A percentile compares a stretch with the other conserved stretches of the same genome.
phyloP scores from a whole-genome alignment of 2,329 filamentous ascomycete species.

The Fusarium solani-melongenae region DNA sequence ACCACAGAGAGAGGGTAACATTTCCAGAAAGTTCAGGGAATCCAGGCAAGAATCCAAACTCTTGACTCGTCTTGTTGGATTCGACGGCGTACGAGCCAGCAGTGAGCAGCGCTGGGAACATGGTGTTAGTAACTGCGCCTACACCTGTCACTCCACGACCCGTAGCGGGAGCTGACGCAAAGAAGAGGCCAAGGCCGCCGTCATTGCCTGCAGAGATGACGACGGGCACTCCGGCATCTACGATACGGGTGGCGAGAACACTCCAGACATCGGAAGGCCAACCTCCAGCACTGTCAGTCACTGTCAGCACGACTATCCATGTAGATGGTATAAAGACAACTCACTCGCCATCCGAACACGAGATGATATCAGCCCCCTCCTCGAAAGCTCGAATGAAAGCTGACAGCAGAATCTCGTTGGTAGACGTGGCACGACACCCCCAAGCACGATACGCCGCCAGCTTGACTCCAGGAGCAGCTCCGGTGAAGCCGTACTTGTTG shows the following conservation, averaged over 20 bases:
- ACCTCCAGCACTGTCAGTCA: not conserved
- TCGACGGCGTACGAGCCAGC: not conserved
- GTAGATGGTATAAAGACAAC: not conserved
- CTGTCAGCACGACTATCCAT: not conserved
- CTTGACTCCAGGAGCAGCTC: constrained; percentile 64
- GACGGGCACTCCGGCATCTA: not conserved
- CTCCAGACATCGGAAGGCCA: not conserved
- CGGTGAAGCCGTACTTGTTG: constrained; percentile 60
- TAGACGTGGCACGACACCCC: constrained; percentile 2
- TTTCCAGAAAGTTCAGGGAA: not conserved
- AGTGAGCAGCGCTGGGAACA: not conserved
- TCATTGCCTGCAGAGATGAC: not conserved
- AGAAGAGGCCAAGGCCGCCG: not conserved
- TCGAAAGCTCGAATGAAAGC: constrained; percentile 68
- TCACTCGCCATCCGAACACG: constrained; percentile 25
- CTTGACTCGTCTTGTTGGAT: not conserved
- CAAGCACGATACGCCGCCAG: constrained; percentile 60
- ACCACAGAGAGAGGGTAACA: not conserved
- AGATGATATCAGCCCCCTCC: constrained; percentile 65
- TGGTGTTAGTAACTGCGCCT: not conserved
- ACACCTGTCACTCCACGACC: not conserved
- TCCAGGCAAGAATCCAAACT: not conserved
- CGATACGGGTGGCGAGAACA: not conserved
- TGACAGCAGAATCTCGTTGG: constrained; percentile 64
- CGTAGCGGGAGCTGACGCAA: not conserved